Conservation (phyloP, 1,284 basidiomycete species). For the Sanguinoderma infundibulare region DNA sequence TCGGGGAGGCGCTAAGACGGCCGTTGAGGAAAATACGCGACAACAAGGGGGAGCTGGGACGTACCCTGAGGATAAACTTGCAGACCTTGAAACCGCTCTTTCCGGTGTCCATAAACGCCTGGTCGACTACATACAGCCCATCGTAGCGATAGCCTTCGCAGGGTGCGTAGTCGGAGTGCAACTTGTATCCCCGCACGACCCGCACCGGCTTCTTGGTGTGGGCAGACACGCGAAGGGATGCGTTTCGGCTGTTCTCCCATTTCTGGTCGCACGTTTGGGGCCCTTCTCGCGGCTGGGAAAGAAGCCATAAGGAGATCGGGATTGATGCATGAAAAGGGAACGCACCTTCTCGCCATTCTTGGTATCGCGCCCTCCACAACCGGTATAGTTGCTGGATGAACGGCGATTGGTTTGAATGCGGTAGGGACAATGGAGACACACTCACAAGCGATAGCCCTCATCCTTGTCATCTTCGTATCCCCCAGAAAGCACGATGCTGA, state of each 20-base stretch:
- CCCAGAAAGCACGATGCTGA: slow-evolving; percentile 45
- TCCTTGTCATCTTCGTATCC: slow-evolving; percentile 49
- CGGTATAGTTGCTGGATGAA: slow-evolving; percentile 43
- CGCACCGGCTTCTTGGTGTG: slow-evolving; percentile 43
- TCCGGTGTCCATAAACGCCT: slow-evolving; percentile 26
- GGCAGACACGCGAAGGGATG: slow-evolving; percentile 39
- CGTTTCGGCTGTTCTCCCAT: slow-evolving; percentile 38
- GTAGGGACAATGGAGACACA: background rate
- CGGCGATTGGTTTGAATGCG: background rate
- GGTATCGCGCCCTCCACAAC: slow-evolving; percentile 33
- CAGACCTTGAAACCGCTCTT: slow-evolving; percentile 28
- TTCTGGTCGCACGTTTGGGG: slow-evolving; percentile 41
- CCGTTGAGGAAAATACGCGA: background rate
- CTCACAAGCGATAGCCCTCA: slow-evolving; percentile 44
- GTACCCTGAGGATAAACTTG: slow-evolving; percentile 22
- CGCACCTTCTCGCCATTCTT: slow-evolving; percentile 21
- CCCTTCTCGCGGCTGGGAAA: slow-evolving; percentile 24
- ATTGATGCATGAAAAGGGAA: background rate
- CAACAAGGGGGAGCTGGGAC: background rate
- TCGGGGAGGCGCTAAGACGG: slow-evolving; percentile 20
- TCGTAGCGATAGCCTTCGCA: slow-evolving; percentile 48
- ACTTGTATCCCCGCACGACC: slow-evolving; percentile 42
- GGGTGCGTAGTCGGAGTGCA: slow-evolving; percentile 37
- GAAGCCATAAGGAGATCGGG: background rate
- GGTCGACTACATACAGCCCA: slow-evolving; percentile 46